Evolutionary conservation across 1,284 basidiomycete genomes (phyloP).

Genomic region (Ceratobasidium sp.): DNA sequence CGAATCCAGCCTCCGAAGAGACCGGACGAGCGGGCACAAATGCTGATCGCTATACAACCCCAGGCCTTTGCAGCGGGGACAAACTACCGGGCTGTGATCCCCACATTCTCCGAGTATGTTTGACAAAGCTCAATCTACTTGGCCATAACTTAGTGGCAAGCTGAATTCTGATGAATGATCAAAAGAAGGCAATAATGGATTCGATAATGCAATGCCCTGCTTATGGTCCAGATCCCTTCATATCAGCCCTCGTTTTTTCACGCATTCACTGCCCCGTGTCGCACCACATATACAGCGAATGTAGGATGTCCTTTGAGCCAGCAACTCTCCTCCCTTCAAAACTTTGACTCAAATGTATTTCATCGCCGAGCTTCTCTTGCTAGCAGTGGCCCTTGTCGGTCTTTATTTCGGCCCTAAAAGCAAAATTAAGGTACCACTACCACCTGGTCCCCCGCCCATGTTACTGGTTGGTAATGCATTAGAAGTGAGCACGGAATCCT

Average conservation of each 20-base stretch:
- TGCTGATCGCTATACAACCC: not conserved
- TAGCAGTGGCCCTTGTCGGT: not conserved
- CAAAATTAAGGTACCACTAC: not conserved
- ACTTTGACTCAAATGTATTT: not conserved
- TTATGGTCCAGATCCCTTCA: not conserved
- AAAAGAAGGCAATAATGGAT: no score
- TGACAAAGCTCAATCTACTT: not conserved
- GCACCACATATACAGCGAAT: not conserved
- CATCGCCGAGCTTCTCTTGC: not conserved
- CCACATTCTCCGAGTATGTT: not conserved
- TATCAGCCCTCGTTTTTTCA: no score
- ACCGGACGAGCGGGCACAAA: not conserved
- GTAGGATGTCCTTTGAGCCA: not conserved
- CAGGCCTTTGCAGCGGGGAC: not conserved
- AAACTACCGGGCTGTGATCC: conserved; percentile 1
- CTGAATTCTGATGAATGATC: not conserved
- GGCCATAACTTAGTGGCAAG: not conserved
- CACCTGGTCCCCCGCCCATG: conserved; percentile 17
- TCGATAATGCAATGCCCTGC: not conserved
- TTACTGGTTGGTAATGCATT: conserved; percentile 28
- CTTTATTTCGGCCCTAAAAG: not conserved
- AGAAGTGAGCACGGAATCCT: not conserved
- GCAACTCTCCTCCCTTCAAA: not conserved
- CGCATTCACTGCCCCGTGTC: not conserved
- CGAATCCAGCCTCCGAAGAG: not conserved